Base-by-base conservation (phyloP, 345 rosid species). In the Salix purpurea region DNA sequence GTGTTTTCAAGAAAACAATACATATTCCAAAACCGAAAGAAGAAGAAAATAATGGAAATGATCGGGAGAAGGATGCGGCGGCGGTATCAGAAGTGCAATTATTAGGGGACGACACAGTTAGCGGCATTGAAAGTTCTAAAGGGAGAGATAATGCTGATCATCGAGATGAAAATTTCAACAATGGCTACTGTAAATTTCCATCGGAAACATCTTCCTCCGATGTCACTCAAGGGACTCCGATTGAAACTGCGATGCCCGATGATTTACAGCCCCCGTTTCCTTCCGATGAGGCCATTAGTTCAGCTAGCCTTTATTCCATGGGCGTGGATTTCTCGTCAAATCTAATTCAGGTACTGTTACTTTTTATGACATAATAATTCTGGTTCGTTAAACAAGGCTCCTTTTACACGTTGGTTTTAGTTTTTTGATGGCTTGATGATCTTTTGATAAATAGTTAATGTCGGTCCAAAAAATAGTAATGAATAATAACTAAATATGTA, bases 261-360 rank as follows among this genome's bases (percentile, higher is more conserved):
- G 66, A 68, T 26, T 68, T 75, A 16, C 77, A 60, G 6, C 21
- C 75, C 16, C 78, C 78, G 7, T 67, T 72, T 61, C 62, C 79
- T 64, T 88, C 91, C 14, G 91, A 90, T 65, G 96, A 91, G 84
- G 92, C 94, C 9, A 86, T 86, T 30, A 90, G 94, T 77, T 81
- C 85, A 0, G 71, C 82, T 18, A 70, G 76, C 73, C 72, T 82
- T 39, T 83, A 62, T 64, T 84, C 74, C 7, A 76, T 61, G 48
- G 85, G 78, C 14, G n/a, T 82, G 23, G 81, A 88, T 75, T 86
- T 85, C 80, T 78, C 90, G 13, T 86, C 90, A 24, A 81, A 80
- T 77, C 83, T 88, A 65, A 68, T 86, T 23, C 87, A 87, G 87
- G 89, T 87, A 82, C 21, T 34, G 37, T 34, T 34, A 34, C 1